Evolutionary conservation across 2,329 filamentous ascomycete genomes (phyloP).

Genomic region (Xylariaceae sp.): DNA sequence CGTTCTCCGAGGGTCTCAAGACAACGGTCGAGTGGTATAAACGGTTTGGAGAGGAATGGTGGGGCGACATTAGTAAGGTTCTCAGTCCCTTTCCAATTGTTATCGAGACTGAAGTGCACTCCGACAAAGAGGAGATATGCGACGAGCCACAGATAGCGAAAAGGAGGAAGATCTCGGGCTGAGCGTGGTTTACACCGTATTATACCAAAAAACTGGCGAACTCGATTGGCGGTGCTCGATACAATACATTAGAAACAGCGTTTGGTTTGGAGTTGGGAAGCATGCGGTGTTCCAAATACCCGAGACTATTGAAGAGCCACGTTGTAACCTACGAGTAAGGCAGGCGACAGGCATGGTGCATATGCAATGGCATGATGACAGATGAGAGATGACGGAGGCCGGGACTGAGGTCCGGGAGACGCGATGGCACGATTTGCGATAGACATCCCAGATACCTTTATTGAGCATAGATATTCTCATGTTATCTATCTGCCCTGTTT

Average conservation of each 20-base stretch:
- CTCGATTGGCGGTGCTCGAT: no score
- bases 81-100: constrained; percentile 65
- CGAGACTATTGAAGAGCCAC: constrained; percentile 3
- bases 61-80: constrained; percentile 67
- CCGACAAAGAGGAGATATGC: constrained; percentile 42
- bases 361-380: neutral
- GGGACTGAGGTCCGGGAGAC: no score
- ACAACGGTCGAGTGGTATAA: constrained; percentile 68
- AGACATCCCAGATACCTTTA: no score
- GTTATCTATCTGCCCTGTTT: no score
- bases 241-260: neutral
- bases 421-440: no score
- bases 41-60: constrained; percentile 63
- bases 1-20: constrained; percentile 59
- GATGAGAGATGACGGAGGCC: neutral
- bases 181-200: neutral
- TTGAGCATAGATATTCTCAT: no score
- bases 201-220: no score
- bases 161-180: constrained; percentile 25
- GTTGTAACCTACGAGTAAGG: neutral
- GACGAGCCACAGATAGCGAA: constrained; percentile 28
- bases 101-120: constrained; percentile 50
- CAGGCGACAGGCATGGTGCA: neutral
- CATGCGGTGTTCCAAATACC: constrained; percentile 4
- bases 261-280: constrained; percentile 1